phyloP scores from a whole-genome alignment of 345 rosid genomes.

The Draba incana region DNA sequence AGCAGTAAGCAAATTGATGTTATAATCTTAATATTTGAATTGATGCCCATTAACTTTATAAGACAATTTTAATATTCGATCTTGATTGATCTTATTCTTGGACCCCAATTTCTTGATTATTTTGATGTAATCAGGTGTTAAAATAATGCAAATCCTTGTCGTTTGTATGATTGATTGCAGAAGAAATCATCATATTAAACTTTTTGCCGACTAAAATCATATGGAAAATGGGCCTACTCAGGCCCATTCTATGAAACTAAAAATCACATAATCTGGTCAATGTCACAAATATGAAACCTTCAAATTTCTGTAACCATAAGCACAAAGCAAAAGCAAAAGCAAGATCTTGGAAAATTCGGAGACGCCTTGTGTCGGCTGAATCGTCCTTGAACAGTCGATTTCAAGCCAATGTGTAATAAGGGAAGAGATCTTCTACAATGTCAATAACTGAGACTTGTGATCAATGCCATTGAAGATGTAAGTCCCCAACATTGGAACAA shows the following conservation, averaged over 20 bases:
- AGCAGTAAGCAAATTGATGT: conserved; percentile 11
- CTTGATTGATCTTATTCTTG: conserved; percentile 10
- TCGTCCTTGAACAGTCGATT: not conserved
- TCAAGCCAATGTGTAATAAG: conserved; percentile 12
- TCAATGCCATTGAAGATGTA: conserved; percentile 93
- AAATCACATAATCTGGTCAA: not conserved
- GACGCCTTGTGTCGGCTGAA: not conserved
- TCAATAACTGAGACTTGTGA: conserved; percentile 84
- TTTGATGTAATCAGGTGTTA: not conserved
- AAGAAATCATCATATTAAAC: not conserved
- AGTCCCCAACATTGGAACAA: conserved; percentile 87
- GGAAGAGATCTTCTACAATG: conserved; percentile 43
- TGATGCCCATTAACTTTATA: conserved; percentile 12
- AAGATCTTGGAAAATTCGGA: conserved; percentile 2
- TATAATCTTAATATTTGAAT: not conserved
- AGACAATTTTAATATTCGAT: conserved; percentile 13
- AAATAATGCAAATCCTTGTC: conserved; percentile 12
- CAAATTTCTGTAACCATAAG: not conserved
- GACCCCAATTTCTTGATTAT: conserved; percentile 25
- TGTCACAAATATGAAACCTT: conserved; percentile 19
- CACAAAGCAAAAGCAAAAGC: conserved; percentile 7
- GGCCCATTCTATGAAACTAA: conserved; percentile 11
- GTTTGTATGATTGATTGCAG: conserved; percentile 3
- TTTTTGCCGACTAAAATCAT: conserved; percentile 18
- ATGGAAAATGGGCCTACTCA: conserved; percentile 25